A percentile compares a stretch with the other conserved stretches of the same genome.
These are phyloP conservation scores for Hygrocybe coccinea DNA, from an alignment of 768 basidiomycete genomes.

Conservation along the genomic window DNA sequence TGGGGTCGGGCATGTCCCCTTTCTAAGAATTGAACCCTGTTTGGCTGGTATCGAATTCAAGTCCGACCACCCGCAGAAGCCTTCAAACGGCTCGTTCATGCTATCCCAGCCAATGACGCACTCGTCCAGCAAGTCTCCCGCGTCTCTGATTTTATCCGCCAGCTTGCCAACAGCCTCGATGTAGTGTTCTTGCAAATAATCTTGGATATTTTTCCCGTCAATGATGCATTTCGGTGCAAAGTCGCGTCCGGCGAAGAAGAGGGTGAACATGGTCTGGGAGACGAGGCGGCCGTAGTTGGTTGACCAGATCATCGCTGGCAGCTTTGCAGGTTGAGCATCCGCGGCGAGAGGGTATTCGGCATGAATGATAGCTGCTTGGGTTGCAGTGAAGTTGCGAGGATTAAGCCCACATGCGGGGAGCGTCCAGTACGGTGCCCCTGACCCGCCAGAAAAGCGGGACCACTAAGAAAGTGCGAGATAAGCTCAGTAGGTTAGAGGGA, in stretches of 20 bases:
- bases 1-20: conserved; percentile 83
- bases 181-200: conserved; percentile 76
- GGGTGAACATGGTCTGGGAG: conserved; percentile 84
- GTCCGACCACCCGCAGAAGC: conserved; percentile 63
- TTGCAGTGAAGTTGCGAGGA: conserved; percentile 77
- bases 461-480: conserved; percentile 48
- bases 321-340: conserved; percentile 58
- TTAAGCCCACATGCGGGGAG: conserved; percentile 86
- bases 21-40: conserved; percentile 73
- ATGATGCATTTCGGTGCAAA: conserved; percentile 90
- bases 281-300: conserved; percentile 91
- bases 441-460: conserved; percentile 93
- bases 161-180: conserved; percentile 70
- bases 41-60: conserved; percentile 57
- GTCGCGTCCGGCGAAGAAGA: conserved; percentile 87
- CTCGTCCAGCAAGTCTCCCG: conserved; percentile 71
- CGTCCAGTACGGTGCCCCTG: conserved; percentile 94
- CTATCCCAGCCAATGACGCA: conserved; percentile 97
- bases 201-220: conserved; percentile 88
- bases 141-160: conserved; percentile 70
- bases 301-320: conserved; percentile 95
- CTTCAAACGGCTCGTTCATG: conserved; percentile 92
- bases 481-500: background rate
- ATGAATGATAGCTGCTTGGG: conserved; percentile 82
- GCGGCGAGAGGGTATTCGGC: conserved; percentile 74